Percentiles rank a stretch among this genome's conserved stretches.
Conservation (phyloP, 805 yeast species). For the Isabelozyma rhagii region DNA sequence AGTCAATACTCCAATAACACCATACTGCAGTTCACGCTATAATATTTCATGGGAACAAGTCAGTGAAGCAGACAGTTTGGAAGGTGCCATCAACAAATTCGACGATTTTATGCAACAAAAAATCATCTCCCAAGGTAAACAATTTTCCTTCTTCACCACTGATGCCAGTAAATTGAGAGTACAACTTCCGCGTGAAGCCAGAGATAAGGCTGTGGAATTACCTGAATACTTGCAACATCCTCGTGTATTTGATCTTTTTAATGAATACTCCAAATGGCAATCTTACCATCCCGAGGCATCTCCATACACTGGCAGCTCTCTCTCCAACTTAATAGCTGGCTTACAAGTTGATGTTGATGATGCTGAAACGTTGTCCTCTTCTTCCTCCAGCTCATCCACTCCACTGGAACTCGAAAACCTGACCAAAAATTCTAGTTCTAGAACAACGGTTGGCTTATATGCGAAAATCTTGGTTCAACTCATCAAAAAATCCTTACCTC, state of each 20-base stretch:
- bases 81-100: slow-evolving; percentile 57
- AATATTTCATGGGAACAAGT: slow-evolving; percentile 61
- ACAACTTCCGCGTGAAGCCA: slow-evolving; percentile 74
- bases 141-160: slow-evolving; percentile 64
- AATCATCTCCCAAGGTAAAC: slow-evolving; percentile 38
- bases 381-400: slow-evolving; percentile 1
- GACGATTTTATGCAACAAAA: slow-evolving; percentile 48
- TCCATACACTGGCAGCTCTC: slow-evolving; percentile 29
- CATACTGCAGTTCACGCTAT: slow-evolving; percentile 50
- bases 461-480: slow-evolving; percentile 45
- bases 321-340: slow-evolving; percentile 45
- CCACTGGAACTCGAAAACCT: background rate
- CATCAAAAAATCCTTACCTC: slow-evolving; percentile 44
- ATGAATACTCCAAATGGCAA: slow-evolving; percentile 74
- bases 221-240: slow-evolving; percentile 78
- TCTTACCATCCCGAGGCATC: slow-evolving; percentile 50
- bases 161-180: slow-evolving; percentile 74
- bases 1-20: slow-evolving; percentile 61
- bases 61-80: slow-evolving; percentile 48
- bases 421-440: slow-evolving; percentile 18
- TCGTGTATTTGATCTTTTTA: slow-evolving; percentile 67
- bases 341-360: slow-evolving; percentile 37
- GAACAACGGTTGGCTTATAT: slow-evolving; percentile 44
- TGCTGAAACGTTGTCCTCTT: slow-evolving; percentile 4
- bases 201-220: slow-evolving; percentile 67